Base-by-base conservation (phyloP, 129 eudicot genomes). In the Artemisia argyi region DNA sequence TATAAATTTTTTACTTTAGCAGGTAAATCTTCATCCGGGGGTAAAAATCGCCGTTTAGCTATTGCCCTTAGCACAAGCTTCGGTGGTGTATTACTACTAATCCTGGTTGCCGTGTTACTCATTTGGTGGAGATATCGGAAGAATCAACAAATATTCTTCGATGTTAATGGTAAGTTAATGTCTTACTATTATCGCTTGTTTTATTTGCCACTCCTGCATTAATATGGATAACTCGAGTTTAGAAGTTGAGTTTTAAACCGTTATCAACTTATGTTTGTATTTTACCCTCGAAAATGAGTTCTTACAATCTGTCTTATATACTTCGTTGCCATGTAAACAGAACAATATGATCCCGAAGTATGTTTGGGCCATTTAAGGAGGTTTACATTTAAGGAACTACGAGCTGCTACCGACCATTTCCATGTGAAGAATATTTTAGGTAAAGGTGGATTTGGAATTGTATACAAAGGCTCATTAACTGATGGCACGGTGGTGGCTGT, bases 311-410 rank as follows among this genome's bases (percentile, higher is more conserved):
- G 42, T 32, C 42, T 32, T 32, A 4, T 39, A 39, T 39, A 39
- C 46, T 39, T 39, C 8, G 46, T 7, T 39, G 46, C 46, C 14
- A 62, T 42, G 60, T 71, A 78, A 78, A 78, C 97, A 92, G 97
- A 92, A 61, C 94, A 92, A 86, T 89, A 89, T 74, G 96, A 92
- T 83, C 96, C 96, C 3, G 97, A 92, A 75, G 94, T 92, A 69
- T 71, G 94, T 16, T 79, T 92, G 80, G 97, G 96, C 20, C 97
- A 92, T 78, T 78, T 92, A 50, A 85, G 82, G 79, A 85, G 94
- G 84, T 89, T 84, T 58, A 56, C 86, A 4, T 92, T 92, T 22
- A 92, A 92, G 81, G 97, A 92, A 74, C 96, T 92, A 28, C 69
- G 97, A 56, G 78, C 83, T 42, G 97, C 97, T 15, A 92, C 97